Percentiles rank a stretch among this genome's conserved stretches.
Evolutionary conservation across 768 basidiomycete genomes (phyloP).

Genomic region (Mycena latifolia): DNA sequence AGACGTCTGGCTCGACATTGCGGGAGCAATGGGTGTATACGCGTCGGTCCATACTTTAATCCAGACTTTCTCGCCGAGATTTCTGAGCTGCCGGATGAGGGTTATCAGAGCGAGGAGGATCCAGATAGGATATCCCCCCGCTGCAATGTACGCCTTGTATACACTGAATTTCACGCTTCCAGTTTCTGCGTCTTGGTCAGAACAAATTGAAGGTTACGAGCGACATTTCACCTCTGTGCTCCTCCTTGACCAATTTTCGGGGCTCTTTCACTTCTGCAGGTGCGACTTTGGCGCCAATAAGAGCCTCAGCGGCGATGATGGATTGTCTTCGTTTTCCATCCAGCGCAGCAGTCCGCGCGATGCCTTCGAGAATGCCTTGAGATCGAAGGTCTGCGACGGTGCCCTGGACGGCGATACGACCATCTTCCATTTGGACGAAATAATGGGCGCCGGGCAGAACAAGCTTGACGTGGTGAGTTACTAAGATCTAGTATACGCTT

Average conservation of each 20-base stretch:
- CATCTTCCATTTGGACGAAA: background rate
- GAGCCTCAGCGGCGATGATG: background rate
- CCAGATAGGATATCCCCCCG: conserved; percentile 39
- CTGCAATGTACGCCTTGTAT: conserved; percentile 76
- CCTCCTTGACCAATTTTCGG: conserved; percentile 61
- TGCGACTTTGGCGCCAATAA: background rate
- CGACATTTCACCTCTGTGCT: conserved; percentile 60
- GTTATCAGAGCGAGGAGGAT: background rate
- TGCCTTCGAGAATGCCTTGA: background rate
- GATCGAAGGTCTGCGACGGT: background rate
- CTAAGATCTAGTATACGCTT: background rate
- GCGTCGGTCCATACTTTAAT: background rate
- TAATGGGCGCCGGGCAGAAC: background rate
- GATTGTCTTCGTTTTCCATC: background rate
- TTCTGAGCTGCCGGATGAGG: background rate
- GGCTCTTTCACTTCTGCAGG: conserved; percentile 49
- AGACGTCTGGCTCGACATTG: background rate
- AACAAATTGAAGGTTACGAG: background rate
- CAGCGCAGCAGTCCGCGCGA: background rate
- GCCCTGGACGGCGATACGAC: background rate
- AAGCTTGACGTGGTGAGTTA: background rate
- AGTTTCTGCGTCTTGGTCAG: conserved; percentile 52
- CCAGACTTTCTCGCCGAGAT: background rate
- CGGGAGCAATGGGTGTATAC: background rate
- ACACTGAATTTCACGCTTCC: conserved; percentile 87